Evolutionary conservation across 2,329 filamentous ascomycete genomes (phyloP).

Genomic region (Blastomyces gilchristii): DNA sequence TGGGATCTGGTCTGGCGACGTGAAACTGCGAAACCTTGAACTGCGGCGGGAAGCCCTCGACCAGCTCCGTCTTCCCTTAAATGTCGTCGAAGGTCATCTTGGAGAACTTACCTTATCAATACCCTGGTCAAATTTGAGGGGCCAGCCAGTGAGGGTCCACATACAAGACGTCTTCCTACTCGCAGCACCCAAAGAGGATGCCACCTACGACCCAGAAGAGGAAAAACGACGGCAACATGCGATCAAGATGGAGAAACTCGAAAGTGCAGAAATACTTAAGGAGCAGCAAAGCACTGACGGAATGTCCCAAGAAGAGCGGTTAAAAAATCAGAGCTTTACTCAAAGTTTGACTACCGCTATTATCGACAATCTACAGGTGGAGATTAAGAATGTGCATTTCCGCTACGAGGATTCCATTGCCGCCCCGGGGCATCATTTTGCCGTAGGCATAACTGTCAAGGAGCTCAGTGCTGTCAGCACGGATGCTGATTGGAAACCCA

Average conservation of each 20-base stretch:
- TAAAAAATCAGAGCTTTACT: slow-evolving; percentile 96
- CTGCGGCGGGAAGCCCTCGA: slow-evolving; percentile 90
- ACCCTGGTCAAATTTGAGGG: slow-evolving; percentile 92
- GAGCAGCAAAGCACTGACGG: slow-evolving; percentile 83
- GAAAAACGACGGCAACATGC: slow-evolving; percentile 76
- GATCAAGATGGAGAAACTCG: slow-evolving; percentile 98
- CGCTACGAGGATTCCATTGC: slow-evolving; percentile 97
- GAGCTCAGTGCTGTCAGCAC: slow-evolving; percentile 97
- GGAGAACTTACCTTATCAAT: slow-evolving; percentile 86
- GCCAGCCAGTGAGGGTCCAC: slow-evolving; percentile 85
- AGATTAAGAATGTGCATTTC: slow-evolving; percentile 95
- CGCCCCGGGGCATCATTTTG: slow-evolving; percentile 87
- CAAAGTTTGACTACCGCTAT: slow-evolving; percentile 92
- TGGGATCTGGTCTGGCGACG: slow-evolving; percentile 97
- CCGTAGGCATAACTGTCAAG: slow-evolving; percentile 80
- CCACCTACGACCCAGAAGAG: slow-evolving; percentile 84
- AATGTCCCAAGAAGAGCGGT: slow-evolving; percentile 87
- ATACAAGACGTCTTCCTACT: slow-evolving; percentile 96
- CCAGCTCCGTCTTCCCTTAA: slow-evolving; percentile 90
- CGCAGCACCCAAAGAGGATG: slow-evolving; percentile 89
- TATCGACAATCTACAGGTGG: slow-evolving; percentile 95
- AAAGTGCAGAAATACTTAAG: slow-evolving; percentile 89
- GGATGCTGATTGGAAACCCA: slow-evolving; percentile 86
- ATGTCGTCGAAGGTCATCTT: slow-evolving; percentile 90
- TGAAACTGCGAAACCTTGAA: slow-evolving; percentile 87